These are phyloP conservation scores for Talaromyces sp. DNA, from an alignment of 2,329 filamentous ascomycete genomes.

Conservation along the genomic window DNA sequence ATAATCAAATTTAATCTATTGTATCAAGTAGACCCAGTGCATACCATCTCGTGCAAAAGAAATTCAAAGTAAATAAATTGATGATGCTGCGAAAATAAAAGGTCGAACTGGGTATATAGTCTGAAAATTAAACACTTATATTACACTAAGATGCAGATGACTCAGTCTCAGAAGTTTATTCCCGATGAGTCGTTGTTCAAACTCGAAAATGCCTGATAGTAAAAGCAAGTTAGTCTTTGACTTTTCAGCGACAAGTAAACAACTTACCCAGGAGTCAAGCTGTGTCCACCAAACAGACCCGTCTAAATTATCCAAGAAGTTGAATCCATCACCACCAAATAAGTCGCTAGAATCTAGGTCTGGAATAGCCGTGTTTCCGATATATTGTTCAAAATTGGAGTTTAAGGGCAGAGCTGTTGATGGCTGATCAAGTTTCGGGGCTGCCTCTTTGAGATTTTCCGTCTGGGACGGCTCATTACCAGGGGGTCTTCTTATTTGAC, in stretches of 20 bases:
- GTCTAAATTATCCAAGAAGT: conserved; percentile 30
- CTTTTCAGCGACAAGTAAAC: neutral
- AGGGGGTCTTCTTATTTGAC: neutral
- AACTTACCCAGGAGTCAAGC: conserved; percentile 33
- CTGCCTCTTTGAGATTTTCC: neutral
- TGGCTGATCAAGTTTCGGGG: neutral
- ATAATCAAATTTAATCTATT: neutral
- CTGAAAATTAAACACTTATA: neutral
- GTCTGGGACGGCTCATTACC: neutral
- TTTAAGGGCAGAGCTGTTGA: neutral
- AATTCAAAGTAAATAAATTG: neutral
- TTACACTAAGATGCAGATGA: neutral
- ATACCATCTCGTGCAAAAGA: neutral
- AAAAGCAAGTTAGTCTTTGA: conserved; percentile 8
- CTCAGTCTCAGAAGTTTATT: conserved; percentile 18
- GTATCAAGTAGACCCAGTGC: neutral
- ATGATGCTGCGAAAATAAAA: neutral
- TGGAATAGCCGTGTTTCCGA: conserved; percentile 17
- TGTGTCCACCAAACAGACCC: conserved; percentile 35
- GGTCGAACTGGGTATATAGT: neutral
- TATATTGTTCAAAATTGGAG: conserved; percentile 7
- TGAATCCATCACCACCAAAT: conserved; percentile 19
- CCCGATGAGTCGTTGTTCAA: conserved; percentile 26
- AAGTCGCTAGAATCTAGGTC: conserved; percentile 16
- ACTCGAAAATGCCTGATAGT: conserved; percentile 27